Base-by-base conservation (phyloP, 164 flowering plant genomes). In the Piper betle region DNA sequence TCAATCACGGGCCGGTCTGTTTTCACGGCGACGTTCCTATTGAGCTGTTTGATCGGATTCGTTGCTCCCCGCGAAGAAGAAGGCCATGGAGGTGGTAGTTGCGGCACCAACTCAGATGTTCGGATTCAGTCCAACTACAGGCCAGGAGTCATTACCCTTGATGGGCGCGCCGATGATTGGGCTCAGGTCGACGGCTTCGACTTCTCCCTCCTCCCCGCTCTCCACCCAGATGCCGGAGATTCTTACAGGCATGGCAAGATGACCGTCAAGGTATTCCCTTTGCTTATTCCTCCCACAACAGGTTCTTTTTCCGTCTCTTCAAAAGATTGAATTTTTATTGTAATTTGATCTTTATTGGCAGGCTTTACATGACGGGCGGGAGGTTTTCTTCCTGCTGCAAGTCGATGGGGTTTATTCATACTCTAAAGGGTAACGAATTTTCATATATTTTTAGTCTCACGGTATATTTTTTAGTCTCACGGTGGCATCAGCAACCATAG, bases 151-250 rank as follows among this genome's bases (percentile, higher is more conserved):
- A 55, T 92, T 60, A 89, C 93, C 39, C 76, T 89, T 57, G 98
- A 92, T 64, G 98, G 98, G 10, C 87, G 70, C 69, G 75, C 81
- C 4, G 89, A 87, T 37, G 98, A 92, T 52, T 92, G 96, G 98
- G 68, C 59, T 12, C 81, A 77, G 67, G 70, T 89, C 66, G 84
- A 84, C 66, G 98, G 91, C 56, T 81, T 68, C 62, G 88, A 89
- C 53, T 87, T 87, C 70, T 61, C 93, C 65, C 83, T 92, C 42
- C 83, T 82, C 16, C 98, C 98, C 48, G 98, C 98, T 57, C 79
- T 89, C 39, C 96, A 92, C 75, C 98, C 98, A 37, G 84, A 89
- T 71, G 77, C 66, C 16, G 98, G 89, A 11, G 71, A 89, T 61
- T 82, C 74, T 43, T 89, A 87, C 57, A 69, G 67, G 64, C 90